Percentiles rank a stretch among this genome's conserved stretches.
Evolutionary conservation across 1,139 yeast species (phyloP).

Genomic region (Blastobotrys petasosporus): DNA sequence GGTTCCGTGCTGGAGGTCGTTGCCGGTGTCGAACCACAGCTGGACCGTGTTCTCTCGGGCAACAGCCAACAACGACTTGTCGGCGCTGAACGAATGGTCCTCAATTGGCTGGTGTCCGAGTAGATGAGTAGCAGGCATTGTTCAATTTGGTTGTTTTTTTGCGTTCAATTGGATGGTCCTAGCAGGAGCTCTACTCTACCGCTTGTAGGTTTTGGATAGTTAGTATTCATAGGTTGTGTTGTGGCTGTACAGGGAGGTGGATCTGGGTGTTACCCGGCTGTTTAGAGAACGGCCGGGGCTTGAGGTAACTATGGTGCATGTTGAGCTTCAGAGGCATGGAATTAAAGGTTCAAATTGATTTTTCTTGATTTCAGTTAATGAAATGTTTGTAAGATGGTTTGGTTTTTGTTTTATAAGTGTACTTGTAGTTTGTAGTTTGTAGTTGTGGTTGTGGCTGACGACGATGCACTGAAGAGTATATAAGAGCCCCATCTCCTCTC

Average conservation of each 20-base stretch:
- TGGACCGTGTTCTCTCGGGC: constrained; percentile 75
- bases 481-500: too few species aligned
- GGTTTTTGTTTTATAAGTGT: too few species aligned
- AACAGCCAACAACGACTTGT: constrained; percentile 64
- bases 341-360: background rate
- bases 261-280: too few species aligned
- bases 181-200: constrained; percentile 33
- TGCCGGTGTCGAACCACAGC: constrained; percentile 53
- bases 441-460: too few species aligned
- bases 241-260: too few species aligned
- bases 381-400: too few species aligned
- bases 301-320: background rate
- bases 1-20: constrained; percentile 46
- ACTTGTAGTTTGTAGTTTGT: too few species aligned
- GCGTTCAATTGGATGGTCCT: background rate
- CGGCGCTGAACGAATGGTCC: constrained; percentile 81
- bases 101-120: constrained; percentile 83
- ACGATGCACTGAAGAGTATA: too few species aligned
- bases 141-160: background rate
- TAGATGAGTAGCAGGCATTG: constrained; percentile 33
- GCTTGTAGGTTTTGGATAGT: constrained; percentile 7
- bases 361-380: too few species aligned
- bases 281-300: background rate
- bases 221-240: too few species aligned
- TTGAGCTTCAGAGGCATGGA: background rate